These are phyloP conservation scores for Physaria fendleri DNA, from an alignment of 345 rosid species.

Conservation along the genomic window DNA sequence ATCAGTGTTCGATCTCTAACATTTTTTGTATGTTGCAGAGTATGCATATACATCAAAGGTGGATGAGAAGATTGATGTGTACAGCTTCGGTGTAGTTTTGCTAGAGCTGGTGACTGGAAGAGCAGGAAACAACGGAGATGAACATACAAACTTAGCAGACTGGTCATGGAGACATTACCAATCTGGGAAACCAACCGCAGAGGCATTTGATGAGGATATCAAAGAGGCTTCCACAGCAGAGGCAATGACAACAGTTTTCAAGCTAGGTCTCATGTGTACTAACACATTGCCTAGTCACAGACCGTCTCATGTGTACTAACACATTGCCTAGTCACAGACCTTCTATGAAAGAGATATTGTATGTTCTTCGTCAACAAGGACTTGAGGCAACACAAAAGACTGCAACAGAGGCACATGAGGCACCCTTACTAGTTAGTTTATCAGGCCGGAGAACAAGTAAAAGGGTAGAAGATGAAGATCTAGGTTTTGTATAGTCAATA, in stretches of 20 bases:
- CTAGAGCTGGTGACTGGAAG: conserved; percentile 82
- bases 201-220: conserved; percentile 57
- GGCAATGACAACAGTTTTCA: conserved; percentile 56
- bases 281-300: conserved; percentile 44
- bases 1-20: not conserved
- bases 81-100: conserved; percentile 88
- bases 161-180: conserved; percentile 73
- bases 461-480: conserved; percentile 20
- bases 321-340: conserved; percentile 53
- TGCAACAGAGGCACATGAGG: conserved; percentile 19
- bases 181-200: conserved; percentile 37
- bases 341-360: conserved; percentile 72
- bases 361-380: conserved; percentile 44
- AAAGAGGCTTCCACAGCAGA: conserved; percentile 38
- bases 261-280: conserved; percentile 66
- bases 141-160: conserved; percentile 66
- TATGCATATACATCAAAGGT: conserved; percentile 72
- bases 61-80: conserved; percentile 74
- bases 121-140: conserved; percentile 57
- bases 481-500: conserved; percentile 26
- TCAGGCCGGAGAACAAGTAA: conserved; percentile 25
- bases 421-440: conserved; percentile 20
- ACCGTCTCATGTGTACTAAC: conserved; percentile 64
- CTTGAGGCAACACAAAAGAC: not conserved
- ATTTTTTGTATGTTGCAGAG: conserved; percentile 37